Evolutionary conservation across 2,329 filamentous ascomycete genomes (phyloP), one percentile per base, ranked within the genome.

Genomic region (Nemania sp.): DNA sequence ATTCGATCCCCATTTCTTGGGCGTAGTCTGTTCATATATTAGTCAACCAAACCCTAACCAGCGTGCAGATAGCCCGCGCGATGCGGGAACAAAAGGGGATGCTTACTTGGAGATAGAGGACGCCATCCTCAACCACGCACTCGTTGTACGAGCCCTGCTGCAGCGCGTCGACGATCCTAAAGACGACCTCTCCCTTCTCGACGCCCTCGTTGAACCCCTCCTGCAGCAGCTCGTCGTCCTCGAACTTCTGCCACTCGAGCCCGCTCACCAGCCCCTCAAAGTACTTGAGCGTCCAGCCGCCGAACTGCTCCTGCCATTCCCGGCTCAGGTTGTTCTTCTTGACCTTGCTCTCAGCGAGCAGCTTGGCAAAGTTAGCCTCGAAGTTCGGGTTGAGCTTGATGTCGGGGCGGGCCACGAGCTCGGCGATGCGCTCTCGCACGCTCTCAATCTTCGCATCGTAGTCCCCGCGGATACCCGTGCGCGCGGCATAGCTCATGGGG

Each of bases 81-180:
- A 21, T 11, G 4, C 11, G 12, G 9, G 29, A 18, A 5, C 1
- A 52, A 21, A 46, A 3, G 5, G 13, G 5, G 20, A n/a, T 40
- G 67, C 70, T 67, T 72, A 79, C 77, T 76, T 83, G 80, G n/a
- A 86, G 67, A 59, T 80, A 82, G 20, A 84, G 69, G 32, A 78
- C 71, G 1, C 81, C 82, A 40, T 79, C 78, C 67, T 84, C 81
- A 32, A 84, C 59, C 2, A 79, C 72, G 17, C 71, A 68, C 74
- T 85, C 81, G 63, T 78, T 75, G 60, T 82, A 83, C 12, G 69
- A 72, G 5, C 64, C 69, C 56, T 76, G 74, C 64, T 71, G 66
- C 42, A 81, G 73, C 66, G 76, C 74, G 50, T 82, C 80, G 2
- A 83, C 80, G 39, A 84, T 66, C 29, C 81, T 76, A 64, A 84